A percentile compares a stretch with the other conserved stretches of the same genome.
Evolutionary conservation across 768 basidiomycete species (phyloP).

Genomic region (Kondoa subrosea): DNA sequence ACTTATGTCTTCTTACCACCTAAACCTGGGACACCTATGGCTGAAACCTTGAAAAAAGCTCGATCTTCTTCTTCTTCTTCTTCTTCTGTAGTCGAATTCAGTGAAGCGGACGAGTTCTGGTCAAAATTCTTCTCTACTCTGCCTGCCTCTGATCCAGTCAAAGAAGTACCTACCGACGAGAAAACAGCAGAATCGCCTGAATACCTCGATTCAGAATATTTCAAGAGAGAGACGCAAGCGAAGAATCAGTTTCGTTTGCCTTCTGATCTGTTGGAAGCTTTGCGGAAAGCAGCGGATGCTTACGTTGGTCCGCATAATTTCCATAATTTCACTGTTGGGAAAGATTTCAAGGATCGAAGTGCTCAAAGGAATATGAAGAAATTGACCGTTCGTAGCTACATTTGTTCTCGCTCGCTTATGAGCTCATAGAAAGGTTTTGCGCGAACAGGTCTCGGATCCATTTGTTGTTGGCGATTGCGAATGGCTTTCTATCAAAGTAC

Average conservation of each 20-base stretch:
- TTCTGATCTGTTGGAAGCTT: conserved; percentile 40
- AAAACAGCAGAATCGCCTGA: not conserved
- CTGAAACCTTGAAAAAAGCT: conserved; percentile 11
- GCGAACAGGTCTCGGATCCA: conserved; percentile 56
- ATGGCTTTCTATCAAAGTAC: conserved; percentile 82
- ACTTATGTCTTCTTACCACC: conserved; percentile 84
- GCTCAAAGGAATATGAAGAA: conserved; percentile 74
- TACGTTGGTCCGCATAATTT: conserved; percentile 90
- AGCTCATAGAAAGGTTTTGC: not conserved
- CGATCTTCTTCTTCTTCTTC: not conserved
- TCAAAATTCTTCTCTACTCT: not conserved
- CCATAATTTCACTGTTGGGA: conserved; percentile 86
- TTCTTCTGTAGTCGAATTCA: not conserved
- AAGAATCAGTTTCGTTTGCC: conserved; percentile 47
- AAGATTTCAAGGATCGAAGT: conserved; percentile 64
- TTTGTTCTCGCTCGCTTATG: not conserved
- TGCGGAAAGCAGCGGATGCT: conserved; percentile 45
- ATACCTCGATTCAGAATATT: not conserved
- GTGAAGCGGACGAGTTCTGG: not conserved
- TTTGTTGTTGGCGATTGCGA: conserved; percentile 76
- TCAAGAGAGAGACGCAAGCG: conserved; percentile 19
- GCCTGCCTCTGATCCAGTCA: conserved; percentile 2
- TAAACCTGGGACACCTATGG: conserved; percentile 51
- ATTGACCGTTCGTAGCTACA: conserved; percentile 45
- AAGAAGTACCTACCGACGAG: conserved; percentile 6